Base-by-base conservation (phyloP, 1,284 basidiomycete species). In the Naganishia cerealis region DNA sequence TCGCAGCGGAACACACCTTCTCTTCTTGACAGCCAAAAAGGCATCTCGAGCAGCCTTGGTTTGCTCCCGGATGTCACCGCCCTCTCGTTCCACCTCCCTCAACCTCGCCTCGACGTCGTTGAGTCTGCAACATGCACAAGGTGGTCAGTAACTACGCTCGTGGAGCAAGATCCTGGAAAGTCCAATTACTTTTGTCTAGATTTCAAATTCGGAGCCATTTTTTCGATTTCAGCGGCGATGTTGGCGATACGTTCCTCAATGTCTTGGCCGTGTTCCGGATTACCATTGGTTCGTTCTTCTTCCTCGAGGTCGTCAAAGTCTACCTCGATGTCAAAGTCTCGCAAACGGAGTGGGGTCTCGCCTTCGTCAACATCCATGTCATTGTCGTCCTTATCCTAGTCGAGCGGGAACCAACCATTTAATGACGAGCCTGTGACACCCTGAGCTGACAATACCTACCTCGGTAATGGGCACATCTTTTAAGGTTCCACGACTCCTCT, bases 181-280 rank as follows among this genome's bases (percentile, higher is more conserved):
- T 5, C 63, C 13, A 72, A 86, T 48, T 62, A 89, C 87, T 88
- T 85, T 71, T 97, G 93, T 71, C 94, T 90, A 0, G 94, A 94
- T 79, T 97, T 97, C 86, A 97, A 86, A 79, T 98, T 98, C 16
- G 96, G 95, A 3, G 92, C 90, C 88, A 98, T 91, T 65, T 87
- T 87, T 75, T 98, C 94, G 66, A 99, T 92, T 71, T 99, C 94
- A 6, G 84, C 81, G 68, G 84, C 87, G 55, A 94, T 81, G 73
- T 88, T 89, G 10, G 84, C 75, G 56, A 97, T 88, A 52, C 86
- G 84, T n/a, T 86, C 84, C 72, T 96, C 92, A 46, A 94, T 86
- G 72, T 90, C 87, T 18, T 88, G 85, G 12, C 88, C 85, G 29
- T 85, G 85, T 54, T 89, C 89, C 0, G 86, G 83, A 1, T 87